Evolutionary conservation across 2,329 filamentous ascomycete genomes (phyloP).

Genomic region (Bipolaris zeicola): DNA sequence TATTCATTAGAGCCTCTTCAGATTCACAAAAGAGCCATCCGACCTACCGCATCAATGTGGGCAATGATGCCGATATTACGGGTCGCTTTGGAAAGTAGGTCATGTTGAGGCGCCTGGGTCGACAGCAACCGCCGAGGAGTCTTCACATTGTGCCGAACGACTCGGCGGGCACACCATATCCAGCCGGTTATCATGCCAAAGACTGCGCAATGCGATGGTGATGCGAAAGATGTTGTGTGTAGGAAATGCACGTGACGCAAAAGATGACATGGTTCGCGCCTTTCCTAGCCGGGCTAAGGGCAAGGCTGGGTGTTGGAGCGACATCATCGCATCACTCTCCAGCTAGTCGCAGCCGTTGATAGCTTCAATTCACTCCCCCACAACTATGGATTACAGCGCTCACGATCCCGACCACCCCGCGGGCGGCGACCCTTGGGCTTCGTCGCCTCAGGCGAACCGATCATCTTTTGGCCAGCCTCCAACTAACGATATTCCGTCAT

Average conservation of each 20-base stretch:
- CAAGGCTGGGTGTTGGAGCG: constrained; percentile 14
- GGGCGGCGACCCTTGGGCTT: constrained; percentile 67
- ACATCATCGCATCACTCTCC: constrained; percentile 27
- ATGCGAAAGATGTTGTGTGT: constrained; percentile 12
- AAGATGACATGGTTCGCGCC: constrained; percentile 30
- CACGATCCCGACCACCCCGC: constrained; percentile 64
- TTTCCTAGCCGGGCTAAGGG: constrained; percentile 35
- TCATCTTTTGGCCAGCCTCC: constrained; percentile 55
- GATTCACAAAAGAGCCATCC: neutral
- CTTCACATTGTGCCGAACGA: constrained; percentile 40
- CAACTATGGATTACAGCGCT: constrained; percentile 68
- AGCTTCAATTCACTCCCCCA: constrained; percentile 30
- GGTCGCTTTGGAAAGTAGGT: constrained; percentile 68
- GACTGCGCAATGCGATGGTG: constrained; percentile 16
- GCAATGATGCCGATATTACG: constrained; percentile 98
- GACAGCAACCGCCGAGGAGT: constrained; percentile 39
- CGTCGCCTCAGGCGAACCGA: constrained; percentile 60
- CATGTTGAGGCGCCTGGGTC: constrained; percentile 25
- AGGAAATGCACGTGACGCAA: constrained; percentile 34
- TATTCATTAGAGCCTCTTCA: constrained; percentile 6
- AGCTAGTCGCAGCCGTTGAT: constrained; percentile 25
- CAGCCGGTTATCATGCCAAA: constrained; percentile 45
- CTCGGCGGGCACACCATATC: constrained; percentile 43
- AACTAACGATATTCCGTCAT: constrained; percentile 48
- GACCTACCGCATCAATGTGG: constrained; percentile 86